Percentiles rank a stretch among this genome's conserved stretches.
Evolutionary conservation across 1,284 basidiomycete genomes (phyloP).

Genomic region (Phlebopus sp.): DNA sequence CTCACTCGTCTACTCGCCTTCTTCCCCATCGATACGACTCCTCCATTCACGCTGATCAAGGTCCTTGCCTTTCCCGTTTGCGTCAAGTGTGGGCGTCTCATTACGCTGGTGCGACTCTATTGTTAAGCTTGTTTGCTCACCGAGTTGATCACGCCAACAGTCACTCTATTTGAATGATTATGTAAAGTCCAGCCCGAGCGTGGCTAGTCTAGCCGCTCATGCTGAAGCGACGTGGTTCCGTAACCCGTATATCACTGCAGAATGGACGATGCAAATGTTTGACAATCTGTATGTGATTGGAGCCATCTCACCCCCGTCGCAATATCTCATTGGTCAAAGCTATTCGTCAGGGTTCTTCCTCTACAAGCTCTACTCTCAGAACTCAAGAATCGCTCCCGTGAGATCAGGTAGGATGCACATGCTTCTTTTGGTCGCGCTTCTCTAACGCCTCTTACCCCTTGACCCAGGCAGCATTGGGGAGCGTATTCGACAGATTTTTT

Average conservation of each 20-base stretch:
- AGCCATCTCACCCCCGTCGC: no score
- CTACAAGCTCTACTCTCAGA: slow-evolving; percentile 1
- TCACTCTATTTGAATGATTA: not conserved
- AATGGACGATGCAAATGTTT: slow-evolving; percentile 5
- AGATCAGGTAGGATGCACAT: not conserved
- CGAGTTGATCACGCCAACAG: not conserved
- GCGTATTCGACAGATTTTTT: not conserved
- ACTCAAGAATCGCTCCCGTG: not conserved
- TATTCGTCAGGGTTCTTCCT: slow-evolving; percentile 1
- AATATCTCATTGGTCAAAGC: not conserved
- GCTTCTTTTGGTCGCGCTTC: not conserved
- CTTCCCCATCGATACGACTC: slow-evolving; percentile 1
- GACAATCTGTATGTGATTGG: slow-evolving; percentile 1
- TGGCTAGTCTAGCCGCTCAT: not conserved
- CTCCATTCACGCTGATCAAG: not conserved
- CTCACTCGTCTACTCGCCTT: slow-evolving; percentile 4
- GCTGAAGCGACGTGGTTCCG: slow-evolving; percentile 3
- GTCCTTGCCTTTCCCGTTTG: not conserved
- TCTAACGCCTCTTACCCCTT: not conserved
- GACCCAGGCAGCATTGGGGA: not conserved
- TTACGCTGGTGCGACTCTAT: not conserved
- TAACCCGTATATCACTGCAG: slow-evolving; percentile 4
- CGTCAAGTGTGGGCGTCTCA: slow-evolving; percentile 2
- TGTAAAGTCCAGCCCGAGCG: not conserved
- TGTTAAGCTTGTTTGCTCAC: not conserved